phyloP scores from a whole-genome alignment of 2,329 filamentous ascomycete genomes.

The Aspergillus sp. region DNA sequence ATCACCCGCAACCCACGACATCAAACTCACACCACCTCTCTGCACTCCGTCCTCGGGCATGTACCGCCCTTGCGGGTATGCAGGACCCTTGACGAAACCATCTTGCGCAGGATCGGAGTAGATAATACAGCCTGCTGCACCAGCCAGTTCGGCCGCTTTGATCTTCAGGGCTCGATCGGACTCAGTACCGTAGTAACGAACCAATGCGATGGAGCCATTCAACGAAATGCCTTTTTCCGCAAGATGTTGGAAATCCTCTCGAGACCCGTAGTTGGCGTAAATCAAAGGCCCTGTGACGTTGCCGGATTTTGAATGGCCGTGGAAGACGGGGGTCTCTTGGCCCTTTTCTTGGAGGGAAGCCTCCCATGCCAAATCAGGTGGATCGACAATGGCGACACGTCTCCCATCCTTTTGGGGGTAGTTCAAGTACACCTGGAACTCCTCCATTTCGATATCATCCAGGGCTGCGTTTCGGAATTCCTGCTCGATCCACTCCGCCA shows the following conservation, averaged over 20 bases:
- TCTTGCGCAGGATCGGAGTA: conserved; percentile 89
- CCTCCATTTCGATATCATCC: conserved; percentile 70
- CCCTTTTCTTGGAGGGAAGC: conserved; percentile 79
- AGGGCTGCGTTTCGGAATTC: conserved; percentile 69
- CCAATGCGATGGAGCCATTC: conserved; percentile 75
- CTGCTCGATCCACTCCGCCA: conserved; percentile 78
- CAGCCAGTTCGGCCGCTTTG: conserved; percentile 81
- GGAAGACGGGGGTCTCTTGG: conserved; percentile 75
- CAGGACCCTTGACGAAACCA: conserved; percentile 68
- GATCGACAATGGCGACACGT: conserved; percentile 72
- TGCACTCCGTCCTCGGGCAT: conserved; percentile 81
- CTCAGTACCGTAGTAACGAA: conserved; percentile 73
- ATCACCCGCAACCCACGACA: conserved; percentile 81
- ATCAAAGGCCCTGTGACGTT: conserved; percentile 81
- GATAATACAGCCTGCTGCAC: conserved; percentile 81
- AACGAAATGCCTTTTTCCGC: conserved; percentile 67
- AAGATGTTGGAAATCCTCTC: conserved; percentile 73
- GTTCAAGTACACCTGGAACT: conserved; percentile 87
- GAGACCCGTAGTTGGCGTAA: conserved; percentile 87
- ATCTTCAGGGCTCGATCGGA: conserved; percentile 74
- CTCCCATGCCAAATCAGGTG: conserved; percentile 66
- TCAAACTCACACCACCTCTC: conserved; percentile 73
- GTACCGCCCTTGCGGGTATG: conserved; percentile 71
- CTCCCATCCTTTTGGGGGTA: conserved; percentile 76
- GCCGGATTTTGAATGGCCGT: conserved; percentile 82